Conservation (phyloP, 2,329 filamentous ascomycete genomes). For the Ophiobolus disseminans region DNA sequence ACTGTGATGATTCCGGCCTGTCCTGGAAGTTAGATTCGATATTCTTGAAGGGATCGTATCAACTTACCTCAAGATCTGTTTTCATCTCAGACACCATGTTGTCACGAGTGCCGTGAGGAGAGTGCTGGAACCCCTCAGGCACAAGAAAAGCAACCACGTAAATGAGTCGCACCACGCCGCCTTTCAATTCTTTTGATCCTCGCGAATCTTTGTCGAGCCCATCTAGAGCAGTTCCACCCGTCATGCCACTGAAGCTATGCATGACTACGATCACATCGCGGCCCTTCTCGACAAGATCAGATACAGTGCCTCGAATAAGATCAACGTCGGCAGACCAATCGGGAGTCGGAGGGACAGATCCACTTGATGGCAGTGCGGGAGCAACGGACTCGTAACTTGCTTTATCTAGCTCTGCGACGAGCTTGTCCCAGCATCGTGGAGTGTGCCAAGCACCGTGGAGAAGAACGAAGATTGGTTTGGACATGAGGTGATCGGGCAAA, state of each 20-base stretch:
- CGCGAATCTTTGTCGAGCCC: conserved; percentile 12
- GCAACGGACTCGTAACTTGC: conserved; percentile 5
- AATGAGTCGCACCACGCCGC: conserved; percentile 16
- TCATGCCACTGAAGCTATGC: conserved; percentile 17
- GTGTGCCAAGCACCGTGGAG: conserved; percentile 20
- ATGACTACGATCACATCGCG: conserved; percentile 16
- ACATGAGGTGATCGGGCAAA: conserved; percentile 4
- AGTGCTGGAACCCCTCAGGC: conserved; percentile 15
- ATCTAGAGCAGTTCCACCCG: conserved; percentile 9
- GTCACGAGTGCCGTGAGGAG: conserved; percentile 3
- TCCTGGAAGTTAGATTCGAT: too few relatives aligned
- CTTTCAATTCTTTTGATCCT: conserved; percentile 4
- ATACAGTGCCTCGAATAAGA: conserved; percentile 7
- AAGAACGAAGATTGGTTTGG: conserved; percentile 17
- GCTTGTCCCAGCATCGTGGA: conserved; percentile 6
- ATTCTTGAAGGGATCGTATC: too few relatives aligned
- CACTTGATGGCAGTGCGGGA: conserved; percentile 4
- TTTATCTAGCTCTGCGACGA: conserved; percentile 3
- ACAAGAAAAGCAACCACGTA: conserved; percentile 16
- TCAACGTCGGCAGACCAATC: conserved; percentile 11
- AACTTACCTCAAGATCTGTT: conserved; percentile 8
- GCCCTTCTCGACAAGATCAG: conserved; percentile 8
- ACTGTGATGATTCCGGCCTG: conserved; percentile 8
- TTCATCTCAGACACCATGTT: conserved; percentile 18
- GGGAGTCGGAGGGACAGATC: conserved; percentile 8